phyloP scores from a whole-genome alignment of 2,329 filamentous ascomycete genomes.

The Penicillium janthinellum region DNA sequence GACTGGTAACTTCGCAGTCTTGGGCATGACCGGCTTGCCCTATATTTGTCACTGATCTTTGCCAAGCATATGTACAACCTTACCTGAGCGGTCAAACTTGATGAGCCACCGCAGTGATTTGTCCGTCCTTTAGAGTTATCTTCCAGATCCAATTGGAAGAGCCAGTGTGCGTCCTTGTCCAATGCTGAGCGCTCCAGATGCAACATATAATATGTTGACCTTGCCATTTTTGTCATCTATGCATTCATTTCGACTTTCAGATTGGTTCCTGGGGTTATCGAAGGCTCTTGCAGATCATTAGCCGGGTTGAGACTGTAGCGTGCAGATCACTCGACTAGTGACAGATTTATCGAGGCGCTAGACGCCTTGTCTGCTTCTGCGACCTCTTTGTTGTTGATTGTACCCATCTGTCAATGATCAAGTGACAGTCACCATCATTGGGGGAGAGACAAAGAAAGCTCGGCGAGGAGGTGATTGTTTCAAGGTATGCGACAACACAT shows the following conservation, averaged over 20 bases:
- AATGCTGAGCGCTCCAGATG: too few relatives aligned
- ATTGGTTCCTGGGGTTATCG: not conserved
- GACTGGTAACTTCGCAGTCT: not conserved
- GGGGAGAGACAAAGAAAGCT: not conserved
- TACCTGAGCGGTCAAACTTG: not conserved
- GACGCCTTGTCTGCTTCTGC: not conserved
- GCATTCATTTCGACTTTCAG: not conserved
- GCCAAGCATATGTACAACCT: not conserved
- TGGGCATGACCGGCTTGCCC: not conserved
- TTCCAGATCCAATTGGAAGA: not conserved
- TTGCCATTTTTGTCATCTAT: too few relatives aligned
- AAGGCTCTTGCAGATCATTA: not conserved
- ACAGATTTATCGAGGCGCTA: not conserved
- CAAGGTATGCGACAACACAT: not conserved
- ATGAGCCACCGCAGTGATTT: not conserved
- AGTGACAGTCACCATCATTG: not conserved
- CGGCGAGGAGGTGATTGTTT: not conserved
- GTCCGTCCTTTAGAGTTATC: not conserved
- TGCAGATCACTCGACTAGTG: conserved; percentile 2
- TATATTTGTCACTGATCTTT: not conserved
- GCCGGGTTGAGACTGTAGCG: not conserved
- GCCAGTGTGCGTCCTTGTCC: too few relatives aligned
- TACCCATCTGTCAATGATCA: not conserved
- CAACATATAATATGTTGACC: too few relatives aligned
- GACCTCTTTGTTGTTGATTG: not conserved